Evolutionary conservation across 106 monocot genomes (phyloP), one percentile per base, ranked within the genome.

Genomic region (Narthecium ossifragum): DNA sequence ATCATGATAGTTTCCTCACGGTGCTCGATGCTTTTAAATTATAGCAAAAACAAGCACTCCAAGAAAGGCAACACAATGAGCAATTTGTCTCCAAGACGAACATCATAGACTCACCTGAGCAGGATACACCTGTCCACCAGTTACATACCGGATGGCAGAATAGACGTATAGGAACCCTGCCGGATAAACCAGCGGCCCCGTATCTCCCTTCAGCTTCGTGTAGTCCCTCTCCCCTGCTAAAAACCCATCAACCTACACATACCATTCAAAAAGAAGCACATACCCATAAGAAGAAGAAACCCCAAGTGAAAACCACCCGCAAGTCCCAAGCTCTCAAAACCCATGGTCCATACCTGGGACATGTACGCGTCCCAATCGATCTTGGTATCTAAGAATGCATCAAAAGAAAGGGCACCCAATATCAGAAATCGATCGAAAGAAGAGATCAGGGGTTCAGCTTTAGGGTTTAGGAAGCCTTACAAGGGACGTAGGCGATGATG

Each of bases 361-460:
- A 98, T 98, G 69, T 98, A 98, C 9, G 98, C 91, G 71, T 98
- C 98, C 98, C 98, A 88, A 70, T 98, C 98, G 20, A 98, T 98
- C 91, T 98, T 98, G n/a, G 98, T 98, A 77, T 98, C 98, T 91
- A 34, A 47, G 31, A 34, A 4, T 29, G 22, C 15, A 50, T 8
- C 23, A 29, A 31, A 29, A 55, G 9, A 52, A 50, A 39, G 29
- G 14, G 30, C 33, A 34, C 17, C 1, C 9, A 15, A 10, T 51
- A 18, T 7, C 11, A n/a, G 20, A 67, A 33, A n/a, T 48, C 8
- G 31, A 33, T 32, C 58, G 46, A 8, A 58, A 13, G 48, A 55
- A 46, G 22, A 21, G 24, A 51, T 14, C 52, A 33, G 61, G 25
- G 13, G 45, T 12, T 26, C 6, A 36, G 20, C 30, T 9, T 3